phyloP scores from a whole-genome alignment of 345 rosid genomes.

The Lumnitzera racemosa region DNA sequence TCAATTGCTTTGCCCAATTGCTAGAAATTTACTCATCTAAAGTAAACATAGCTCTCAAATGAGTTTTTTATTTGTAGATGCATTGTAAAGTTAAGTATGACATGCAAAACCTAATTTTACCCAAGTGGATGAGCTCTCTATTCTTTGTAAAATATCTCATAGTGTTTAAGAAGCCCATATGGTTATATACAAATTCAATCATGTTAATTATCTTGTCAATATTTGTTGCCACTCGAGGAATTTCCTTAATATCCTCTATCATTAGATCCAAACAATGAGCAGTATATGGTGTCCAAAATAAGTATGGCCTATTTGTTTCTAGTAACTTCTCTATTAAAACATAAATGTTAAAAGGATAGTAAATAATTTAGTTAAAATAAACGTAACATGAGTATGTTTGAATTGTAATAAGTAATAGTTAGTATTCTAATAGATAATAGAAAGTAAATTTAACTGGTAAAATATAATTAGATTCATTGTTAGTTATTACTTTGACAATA shows the following conservation, averaged over 20 bases:
- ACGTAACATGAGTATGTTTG: too few species aligned
- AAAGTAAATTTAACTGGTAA: too few species aligned
- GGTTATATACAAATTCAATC: not conserved
- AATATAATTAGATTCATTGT: too few species aligned
- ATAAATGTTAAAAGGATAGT: not conserved
- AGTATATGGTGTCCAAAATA: conserved; percentile 9
- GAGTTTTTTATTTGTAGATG: not conserved
- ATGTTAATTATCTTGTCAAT: not conserved
- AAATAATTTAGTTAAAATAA: conserved; percentile 5
- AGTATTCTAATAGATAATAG: too few species aligned
- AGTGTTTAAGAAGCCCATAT: not conserved
- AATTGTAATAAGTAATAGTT: too few species aligned
- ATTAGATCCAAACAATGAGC: conserved; percentile 12
- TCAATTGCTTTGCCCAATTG: not conserved
- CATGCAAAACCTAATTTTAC: conserved; percentile 3
- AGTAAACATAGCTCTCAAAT: not conserved
- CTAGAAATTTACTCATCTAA: too few species aligned
- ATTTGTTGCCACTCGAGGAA: not conserved
- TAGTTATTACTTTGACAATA: not conserved
- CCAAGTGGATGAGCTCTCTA: not conserved
- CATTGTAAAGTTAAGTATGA: conserved; percentile 4
- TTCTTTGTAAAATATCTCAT: not conserved
- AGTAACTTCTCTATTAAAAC: not conserved
- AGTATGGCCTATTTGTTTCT: not conserved
- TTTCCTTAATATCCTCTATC: conserved; percentile 6